Conservation (phyloP, 192 early-diverging fungal genomes). For the Geosiphon pyriformis region DNA sequence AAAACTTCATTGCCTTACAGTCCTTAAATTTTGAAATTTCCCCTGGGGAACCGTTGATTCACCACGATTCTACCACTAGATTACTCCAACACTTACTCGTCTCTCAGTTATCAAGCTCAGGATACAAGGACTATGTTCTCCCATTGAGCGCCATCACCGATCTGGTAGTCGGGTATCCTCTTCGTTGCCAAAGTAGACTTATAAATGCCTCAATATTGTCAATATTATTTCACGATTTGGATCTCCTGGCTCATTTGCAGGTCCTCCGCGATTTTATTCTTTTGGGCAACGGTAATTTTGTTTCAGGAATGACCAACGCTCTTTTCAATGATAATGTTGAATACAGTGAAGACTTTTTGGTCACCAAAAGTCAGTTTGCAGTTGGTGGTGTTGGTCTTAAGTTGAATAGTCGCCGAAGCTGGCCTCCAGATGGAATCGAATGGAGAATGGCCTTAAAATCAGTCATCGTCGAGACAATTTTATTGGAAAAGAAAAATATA, state of each 20-base stretch:
- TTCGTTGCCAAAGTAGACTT: conserved; percentile 19
- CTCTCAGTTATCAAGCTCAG: not conserved
- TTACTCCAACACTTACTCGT: not conserved
- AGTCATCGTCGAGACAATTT: conserved; percentile 25
- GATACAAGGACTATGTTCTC: conserved; percentile 14
- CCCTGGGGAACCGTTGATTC: too few species aligned
- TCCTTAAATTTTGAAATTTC: too few species aligned
- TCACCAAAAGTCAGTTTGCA: not conserved
- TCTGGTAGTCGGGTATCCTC: not conserved
- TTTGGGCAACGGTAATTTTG: conserved; percentile 39
- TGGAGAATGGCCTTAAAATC: conserved; percentile 27
- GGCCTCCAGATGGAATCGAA: conserved; percentile 26
- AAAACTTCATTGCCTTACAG: too few species aligned
- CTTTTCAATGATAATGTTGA: conserved; percentile 37
- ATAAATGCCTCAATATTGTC: conserved; percentile 43
- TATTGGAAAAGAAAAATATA: conserved; percentile 13
- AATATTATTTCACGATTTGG: conserved; percentile 41
- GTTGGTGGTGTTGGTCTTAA: conserved; percentile 19
- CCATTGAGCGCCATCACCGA: conserved; percentile 13
- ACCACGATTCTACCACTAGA: conserved; percentile 1
- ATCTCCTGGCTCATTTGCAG: conserved; percentile 37
- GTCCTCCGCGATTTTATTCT: conserved; percentile 37
- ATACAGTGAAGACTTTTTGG: conserved; percentile 1
- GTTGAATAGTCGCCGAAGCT: conserved; percentile 14
- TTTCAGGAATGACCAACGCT: conserved; percentile 30